These are phyloP conservation scores for Ophiocordyceps australis DNA, from an alignment of 2,329 filamentous ascomycete species.

Conservation along the genomic window DNA sequence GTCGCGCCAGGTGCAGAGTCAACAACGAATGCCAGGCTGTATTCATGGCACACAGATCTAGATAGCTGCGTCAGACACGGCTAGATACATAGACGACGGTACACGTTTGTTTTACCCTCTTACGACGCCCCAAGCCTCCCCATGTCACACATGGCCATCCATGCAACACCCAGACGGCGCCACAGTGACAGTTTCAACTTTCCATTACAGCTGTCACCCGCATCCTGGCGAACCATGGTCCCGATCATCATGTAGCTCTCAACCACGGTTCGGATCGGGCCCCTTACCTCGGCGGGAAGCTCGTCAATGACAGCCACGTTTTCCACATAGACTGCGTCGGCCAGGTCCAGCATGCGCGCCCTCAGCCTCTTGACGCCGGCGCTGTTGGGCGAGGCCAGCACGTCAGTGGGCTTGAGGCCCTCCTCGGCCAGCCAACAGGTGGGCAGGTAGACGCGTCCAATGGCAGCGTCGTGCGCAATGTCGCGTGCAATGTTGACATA, in stretches of 20 bases:
- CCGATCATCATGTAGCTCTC: slow-evolving; percentile 67
- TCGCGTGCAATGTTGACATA: slow-evolving; percentile 64
- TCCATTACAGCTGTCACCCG: neutral
- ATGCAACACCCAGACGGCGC: too few relatives aligned
- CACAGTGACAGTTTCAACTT: slow-evolving; percentile 1
- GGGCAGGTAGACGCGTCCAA: slow-evolving; percentile 52
- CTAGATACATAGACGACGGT: too few relatives aligned
- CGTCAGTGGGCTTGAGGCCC: slow-evolving; percentile 31
- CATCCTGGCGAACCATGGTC: slow-evolving; percentile 29
- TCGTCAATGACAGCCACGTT: slow-evolving; percentile 38
- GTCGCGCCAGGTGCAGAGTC: too few relatives aligned
- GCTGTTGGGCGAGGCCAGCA: slow-evolving; percentile 29
- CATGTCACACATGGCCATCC: neutral
- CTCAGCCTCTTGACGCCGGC: slow-evolving; percentile 30
- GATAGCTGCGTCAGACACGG: too few relatives aligned
- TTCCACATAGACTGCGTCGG: slow-evolving; percentile 39
- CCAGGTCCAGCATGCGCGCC: slow-evolving; percentile 34
- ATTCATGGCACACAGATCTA: too few relatives aligned
- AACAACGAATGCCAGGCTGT: too few relatives aligned
- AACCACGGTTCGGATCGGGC: slow-evolving; percentile 48
- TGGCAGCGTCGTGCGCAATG: slow-evolving; percentile 45
- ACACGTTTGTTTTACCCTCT: neutral
- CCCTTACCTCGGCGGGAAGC: slow-evolving; percentile 40
- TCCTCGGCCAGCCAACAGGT: slow-evolving; percentile 41
- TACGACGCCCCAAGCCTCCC: neutral